Base-by-base conservation (phyloP, 441 rosid species). In the Metrosideros polymorpha region DNA sequence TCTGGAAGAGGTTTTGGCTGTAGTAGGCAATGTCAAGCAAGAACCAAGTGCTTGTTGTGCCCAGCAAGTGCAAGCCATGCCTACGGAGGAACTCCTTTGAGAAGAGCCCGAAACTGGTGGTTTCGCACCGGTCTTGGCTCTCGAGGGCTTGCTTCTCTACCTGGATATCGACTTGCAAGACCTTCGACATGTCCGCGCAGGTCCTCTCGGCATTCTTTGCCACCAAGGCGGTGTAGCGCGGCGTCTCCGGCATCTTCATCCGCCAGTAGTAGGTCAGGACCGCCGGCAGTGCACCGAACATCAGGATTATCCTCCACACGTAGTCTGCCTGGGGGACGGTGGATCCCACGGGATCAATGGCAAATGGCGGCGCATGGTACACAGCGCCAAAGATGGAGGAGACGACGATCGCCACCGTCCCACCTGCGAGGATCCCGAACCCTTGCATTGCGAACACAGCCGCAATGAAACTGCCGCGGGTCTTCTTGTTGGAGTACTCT, bases 401-500 rank as follows among this genome's bases (percentile, higher is more conserved):
- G 27, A 86, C 29, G 32, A 59, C 6, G 35, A 86, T 83, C 6
- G 85, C 59, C 13, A 82, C 84, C 30, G 55, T 29, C 12, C 87
- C 87, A 2, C 85, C 87, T 1, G 15, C 87, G 1, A 86, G 85
- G 49, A 86, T 86, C 51, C 87, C 87, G 14, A 86, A 59, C 22
- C 87, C 87, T 76, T 86, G 87, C 87, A 86, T 86, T 32, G 87
- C 84, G 39, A 86, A 86, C 56, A 86, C 87, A 0, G 87, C 87
- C 6, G 87, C 76, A 30, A 86, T 86, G 79, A 86, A 86, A 32
- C 77, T 83, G 22, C 87, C 87, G 1, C 87, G 87, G 87, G 85
- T 86, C 85, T 86, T 86, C 87, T 86, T 86, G 87, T 86, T 86
- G 82, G 87, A 82, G 87, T 86, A 86, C 39, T 86, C 87, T 1